Evolutionary conservation across 495 filamentous ascomycete species (phyloP).

Genomic region (Lasiosphaeris hirsuta): DNA sequence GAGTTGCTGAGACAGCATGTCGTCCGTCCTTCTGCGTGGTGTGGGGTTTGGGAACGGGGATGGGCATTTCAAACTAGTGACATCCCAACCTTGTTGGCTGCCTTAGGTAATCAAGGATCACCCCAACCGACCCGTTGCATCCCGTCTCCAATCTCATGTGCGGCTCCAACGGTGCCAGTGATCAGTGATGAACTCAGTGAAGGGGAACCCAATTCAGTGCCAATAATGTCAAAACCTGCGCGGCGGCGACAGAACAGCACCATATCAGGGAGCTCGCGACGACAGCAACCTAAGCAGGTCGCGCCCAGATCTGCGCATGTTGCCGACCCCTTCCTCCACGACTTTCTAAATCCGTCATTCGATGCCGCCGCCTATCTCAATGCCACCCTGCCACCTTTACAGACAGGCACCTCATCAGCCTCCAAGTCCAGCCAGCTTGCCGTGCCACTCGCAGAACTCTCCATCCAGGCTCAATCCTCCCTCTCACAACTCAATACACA

Average conservation of each 20-base stretch:
- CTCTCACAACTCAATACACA: slow-evolving; percentile 86
- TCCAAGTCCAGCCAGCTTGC: slow-evolving; percentile 35
- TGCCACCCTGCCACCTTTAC: slow-evolving; percentile 62
- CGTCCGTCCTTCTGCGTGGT: too few relatives aligned
- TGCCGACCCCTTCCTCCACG: slow-evolving; percentile 57
- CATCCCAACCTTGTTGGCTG: too few relatives aligned
- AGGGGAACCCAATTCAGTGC: slow-evolving; percentile 16
- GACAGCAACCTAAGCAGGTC: slow-evolving; percentile 26
- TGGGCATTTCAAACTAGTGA: too few relatives aligned
- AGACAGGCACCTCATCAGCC: slow-evolving; percentile 30
- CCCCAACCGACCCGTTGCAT: too few relatives aligned
- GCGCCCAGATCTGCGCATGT: slow-evolving; percentile 53
- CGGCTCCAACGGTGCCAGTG: too few relatives aligned
- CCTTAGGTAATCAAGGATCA: too few relatives aligned
- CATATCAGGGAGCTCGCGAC: slow-evolving; percentile 21
- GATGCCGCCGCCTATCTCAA: slow-evolving; percentile 82
- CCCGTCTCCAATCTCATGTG: too few relatives aligned
- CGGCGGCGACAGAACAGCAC: slow-evolving; percentile 32
- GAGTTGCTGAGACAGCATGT: too few relatives aligned
- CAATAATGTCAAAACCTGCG: slow-evolving; percentile 27
- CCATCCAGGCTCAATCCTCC: slow-evolving; percentile 75
- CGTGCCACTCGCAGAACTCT: slow-evolving; percentile 71
- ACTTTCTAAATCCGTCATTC: slow-evolving; percentile 71
- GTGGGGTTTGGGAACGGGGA: too few relatives aligned
- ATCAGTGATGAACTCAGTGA: too few relatives aligned